Percentiles rank a stretch among this genome's conserved stretches.
Evolutionary conservation across 2,329 filamentous ascomycete species (phyloP).

Genomic region (Xylaria sp.): DNA sequence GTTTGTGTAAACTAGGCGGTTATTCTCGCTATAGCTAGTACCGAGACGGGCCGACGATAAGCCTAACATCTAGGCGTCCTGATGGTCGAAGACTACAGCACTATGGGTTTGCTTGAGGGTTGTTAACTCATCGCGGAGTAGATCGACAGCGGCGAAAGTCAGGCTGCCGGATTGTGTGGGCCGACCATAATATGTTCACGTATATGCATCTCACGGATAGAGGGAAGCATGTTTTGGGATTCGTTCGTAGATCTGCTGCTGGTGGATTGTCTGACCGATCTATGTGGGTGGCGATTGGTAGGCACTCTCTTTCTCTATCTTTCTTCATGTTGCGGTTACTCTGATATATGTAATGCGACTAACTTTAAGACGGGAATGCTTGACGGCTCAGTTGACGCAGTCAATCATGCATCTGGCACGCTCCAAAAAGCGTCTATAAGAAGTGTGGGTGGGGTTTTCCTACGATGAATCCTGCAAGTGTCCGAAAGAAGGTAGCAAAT

Average conservation of each 20-base stretch:
- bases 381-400: slow-evolving; percentile 20
- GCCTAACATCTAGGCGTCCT: slow-evolving; percentile 19
- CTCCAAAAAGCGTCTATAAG: slow-evolving; percentile 14
- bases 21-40: slow-evolving; percentile 32
- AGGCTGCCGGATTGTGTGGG: slow-evolving; percentile 20
- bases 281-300: slow-evolving; percentile 10
- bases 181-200: slow-evolving; percentile 14
- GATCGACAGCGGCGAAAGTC: slow-evolving; percentile 33
- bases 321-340: background rate
- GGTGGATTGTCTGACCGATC: background rate
- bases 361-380: slow-evolving; percentile 9
- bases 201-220: slow-evolving; percentile 17
- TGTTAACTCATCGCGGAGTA: slow-evolving; percentile 19
- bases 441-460: slow-evolving; percentile 34
- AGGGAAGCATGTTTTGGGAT: slow-evolving; percentile 26
- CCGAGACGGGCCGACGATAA: slow-evolving; percentile 37
- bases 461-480: slow-evolving; percentile 31
- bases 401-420: slow-evolving; percentile 24
- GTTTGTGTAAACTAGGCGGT: slow-evolving; percentile 12
- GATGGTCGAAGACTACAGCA: slow-evolving; percentile 1
- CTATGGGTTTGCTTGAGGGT: background rate
- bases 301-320: background rate
- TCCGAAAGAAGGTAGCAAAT: slow-evolving; percentile 32
- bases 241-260: slow-evolving; percentile 2
- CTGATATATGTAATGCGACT: background rate